These are phyloP conservation scores for Talaromyces proteolyticus DNA, from an alignment of 495 filamentous ascomycete genomes.

Conservation along the genomic window DNA sequence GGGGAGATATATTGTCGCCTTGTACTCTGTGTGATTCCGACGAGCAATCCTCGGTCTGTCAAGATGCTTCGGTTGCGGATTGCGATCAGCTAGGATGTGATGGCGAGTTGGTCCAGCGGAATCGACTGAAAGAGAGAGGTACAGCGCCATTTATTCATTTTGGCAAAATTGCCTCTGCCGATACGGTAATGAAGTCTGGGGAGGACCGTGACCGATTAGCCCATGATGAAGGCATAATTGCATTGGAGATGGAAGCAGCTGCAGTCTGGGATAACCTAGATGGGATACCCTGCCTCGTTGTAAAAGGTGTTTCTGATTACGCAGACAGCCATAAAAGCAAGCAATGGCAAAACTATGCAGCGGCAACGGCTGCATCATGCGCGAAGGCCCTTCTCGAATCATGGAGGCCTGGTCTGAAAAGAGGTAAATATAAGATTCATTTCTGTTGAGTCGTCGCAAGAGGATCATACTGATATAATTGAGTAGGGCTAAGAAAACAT, in stretches of 20 bases:
- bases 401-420: too few relatives aligned
- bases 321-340: slow-evolving; percentile 17
- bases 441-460: too few relatives aligned
- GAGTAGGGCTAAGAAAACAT: too few relatives aligned
- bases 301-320: slow-evolving; percentile 38
- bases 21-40: slow-evolving; percentile 2
- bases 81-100: not conserved
- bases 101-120: not conserved
- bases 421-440: too few relatives aligned
- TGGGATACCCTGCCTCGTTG: slow-evolving; percentile 26
- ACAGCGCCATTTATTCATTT: slow-evolving; percentile 11
- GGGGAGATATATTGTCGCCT: not conserved
- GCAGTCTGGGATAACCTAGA: slow-evolving; percentile 33
- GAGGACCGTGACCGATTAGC: slow-evolving; percentile 16
- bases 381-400: not conserved
- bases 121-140: not conserved
- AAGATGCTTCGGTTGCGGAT: not conserved
- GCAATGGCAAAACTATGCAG: not conserved
- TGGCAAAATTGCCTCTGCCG: slow-evolving; percentile 20
- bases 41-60: slow-evolving; percentile 3
- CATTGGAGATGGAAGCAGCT: slow-evolving; percentile 9
- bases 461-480: too few relatives aligned
- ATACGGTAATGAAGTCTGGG: slow-evolving; percentile 24
- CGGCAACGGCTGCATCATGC: not conserved
- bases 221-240: slow-evolving; percentile 8